A percentile compares a stretch with the other conserved stretches of the same genome.
Conservation (phyloP, 2,329 filamentous ascomycete genomes). For the Botrytis cinerea region DNA sequence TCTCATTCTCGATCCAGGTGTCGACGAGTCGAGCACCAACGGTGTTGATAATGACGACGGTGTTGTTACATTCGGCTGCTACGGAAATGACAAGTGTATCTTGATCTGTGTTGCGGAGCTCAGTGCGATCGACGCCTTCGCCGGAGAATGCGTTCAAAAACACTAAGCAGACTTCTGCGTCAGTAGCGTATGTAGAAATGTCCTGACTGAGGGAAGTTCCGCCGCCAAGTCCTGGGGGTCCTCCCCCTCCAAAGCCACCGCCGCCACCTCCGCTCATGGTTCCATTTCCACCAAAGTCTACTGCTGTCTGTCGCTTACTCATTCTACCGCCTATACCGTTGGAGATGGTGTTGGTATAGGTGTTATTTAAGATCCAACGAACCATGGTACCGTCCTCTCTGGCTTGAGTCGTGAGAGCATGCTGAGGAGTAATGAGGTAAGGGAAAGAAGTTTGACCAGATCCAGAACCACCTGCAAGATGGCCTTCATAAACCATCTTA, state of each 20-base stretch:
- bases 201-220: neutral
- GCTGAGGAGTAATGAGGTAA: constrained; percentile 73
- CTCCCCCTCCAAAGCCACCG: neutral
- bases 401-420: constrained; percentile 64
- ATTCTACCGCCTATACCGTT: neutral
- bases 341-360: neutral
- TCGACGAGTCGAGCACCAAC: constrained; percentile 55
- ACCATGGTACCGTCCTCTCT: constrained; percentile 58
- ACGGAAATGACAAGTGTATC: constrained; percentile 47
- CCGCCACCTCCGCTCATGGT: neutral
- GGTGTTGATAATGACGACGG: constrained; percentile 67
- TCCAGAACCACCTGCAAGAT: constrained; percentile 28
- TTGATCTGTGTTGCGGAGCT: constrained; percentile 49
- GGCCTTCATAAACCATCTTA: constrained; percentile 24
- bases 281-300: neutral
- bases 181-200: neutral
- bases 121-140: constrained; percentile 66
- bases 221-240: neutral
- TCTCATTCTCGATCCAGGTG: constrained; percentile 72
- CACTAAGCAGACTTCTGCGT: constrained; percentile 14
- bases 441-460: constrained; percentile 64
- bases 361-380: constrained; percentile 51
- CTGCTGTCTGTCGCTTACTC: neutral
- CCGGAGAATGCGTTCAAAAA: constrained; percentile 67
- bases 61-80: constrained; percentile 53